Evolutionary conservation across 2,329 filamentous ascomycete genomes (phyloP).

Genomic region (Periconia digitata): DNA sequence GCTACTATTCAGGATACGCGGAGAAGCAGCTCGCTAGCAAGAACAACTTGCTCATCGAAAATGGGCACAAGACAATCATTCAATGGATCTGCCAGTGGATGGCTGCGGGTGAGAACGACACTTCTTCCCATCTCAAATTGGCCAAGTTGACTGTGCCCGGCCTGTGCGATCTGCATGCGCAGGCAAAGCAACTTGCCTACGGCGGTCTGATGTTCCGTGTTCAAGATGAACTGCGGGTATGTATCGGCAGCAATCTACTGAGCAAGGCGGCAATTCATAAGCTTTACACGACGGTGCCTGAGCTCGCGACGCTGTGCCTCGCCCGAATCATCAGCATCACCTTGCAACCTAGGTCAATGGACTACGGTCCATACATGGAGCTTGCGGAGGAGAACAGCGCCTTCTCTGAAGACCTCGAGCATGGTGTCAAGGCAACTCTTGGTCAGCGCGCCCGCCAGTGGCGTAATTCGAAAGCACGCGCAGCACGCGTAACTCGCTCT

Average conservation of each 20-base stretch:
- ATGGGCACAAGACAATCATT: constrained; percentile 16
- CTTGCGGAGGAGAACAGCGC: constrained; percentile 4
- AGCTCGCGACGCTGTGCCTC: constrained; percentile 5
- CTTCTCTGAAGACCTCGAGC: constrained; percentile 6
- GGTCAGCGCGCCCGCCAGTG: too few relatives aligned
- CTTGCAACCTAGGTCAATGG: constrained; percentile 11
- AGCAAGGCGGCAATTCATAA: constrained; percentile 10
- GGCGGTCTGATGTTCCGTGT: constrained; percentile 9
- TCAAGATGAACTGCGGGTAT: constrained; percentile 8
- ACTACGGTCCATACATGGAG: constrained; percentile 15
- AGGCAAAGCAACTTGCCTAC: constrained; percentile 21
- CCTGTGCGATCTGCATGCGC: constrained; percentile 17
- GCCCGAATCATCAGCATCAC: constrained; percentile 9
- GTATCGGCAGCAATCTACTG: constrained; percentile 8
- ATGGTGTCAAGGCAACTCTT: too few relatives aligned
- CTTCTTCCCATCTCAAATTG: constrained; percentile 7
- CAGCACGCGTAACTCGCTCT: too few relatives aligned
- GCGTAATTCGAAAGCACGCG: too few relatives aligned
- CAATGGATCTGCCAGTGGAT: constrained; percentile 28
- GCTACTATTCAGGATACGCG: constrained; percentile 18
- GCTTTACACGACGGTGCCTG: constrained; percentile 11
- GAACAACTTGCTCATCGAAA: constrained; percentile 12
- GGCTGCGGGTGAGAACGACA: constrained; percentile 19
- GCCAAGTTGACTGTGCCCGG: constrained; percentile 10
- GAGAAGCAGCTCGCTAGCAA: constrained; percentile 14